Conservation (phyloP, 2,329 filamentous ascomycete species). For the Aspergillus sojae region DNA sequence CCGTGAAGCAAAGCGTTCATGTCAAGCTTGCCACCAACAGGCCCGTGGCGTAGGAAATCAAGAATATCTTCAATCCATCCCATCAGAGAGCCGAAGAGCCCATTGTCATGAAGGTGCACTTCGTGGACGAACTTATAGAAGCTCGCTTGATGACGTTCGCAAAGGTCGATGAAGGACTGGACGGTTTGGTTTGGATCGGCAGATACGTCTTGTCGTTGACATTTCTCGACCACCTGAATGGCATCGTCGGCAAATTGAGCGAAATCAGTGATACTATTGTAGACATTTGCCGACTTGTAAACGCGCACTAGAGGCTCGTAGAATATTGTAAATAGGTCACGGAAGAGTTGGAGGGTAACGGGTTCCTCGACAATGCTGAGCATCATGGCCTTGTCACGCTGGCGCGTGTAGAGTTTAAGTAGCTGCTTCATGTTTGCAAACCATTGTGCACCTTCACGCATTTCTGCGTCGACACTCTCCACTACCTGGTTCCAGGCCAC, state of each 20-base stretch:
- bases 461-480: slow-evolving; percentile 81
- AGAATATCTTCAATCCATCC: slow-evolving; percentile 95
- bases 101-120: slow-evolving; percentile 95
- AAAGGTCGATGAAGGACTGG: slow-evolving; percentile 96
- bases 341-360: slow-evolving; percentile 93
- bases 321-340: slow-evolving; percentile 96
- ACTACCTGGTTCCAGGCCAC: slow-evolving; percentile 95
- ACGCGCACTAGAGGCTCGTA: slow-evolving; percentile 96
- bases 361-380: slow-evolving; percentile 91
- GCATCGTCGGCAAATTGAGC: slow-evolving; percentile 90
- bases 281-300: slow-evolving; percentile 98
- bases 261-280: slow-evolving; percentile 96
- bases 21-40: slow-evolving; percentile 80
- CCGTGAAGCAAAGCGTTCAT: slow-evolving; percentile 92
- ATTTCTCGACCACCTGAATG: slow-evolving; percentile 74
- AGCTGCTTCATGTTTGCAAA: slow-evolving; percentile 96
- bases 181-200: slow-evolving; percentile 98
- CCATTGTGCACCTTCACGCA: slow-evolving; percentile 85
- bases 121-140: slow-evolving; percentile 99
- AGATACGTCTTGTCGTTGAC: slow-evolving; percentile 76
- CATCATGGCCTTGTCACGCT: slow-evolving; percentile 98
- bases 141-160: slow-evolving; percentile 90
- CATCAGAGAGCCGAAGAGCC: slow-evolving; percentile 95
- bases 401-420: slow-evolving; percentile 85
- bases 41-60: slow-evolving; percentile 86